phyloP scores from a whole-genome alignment of 2,329 filamentous ascomycete genomes.

The Claviceps purpurea region DNA sequence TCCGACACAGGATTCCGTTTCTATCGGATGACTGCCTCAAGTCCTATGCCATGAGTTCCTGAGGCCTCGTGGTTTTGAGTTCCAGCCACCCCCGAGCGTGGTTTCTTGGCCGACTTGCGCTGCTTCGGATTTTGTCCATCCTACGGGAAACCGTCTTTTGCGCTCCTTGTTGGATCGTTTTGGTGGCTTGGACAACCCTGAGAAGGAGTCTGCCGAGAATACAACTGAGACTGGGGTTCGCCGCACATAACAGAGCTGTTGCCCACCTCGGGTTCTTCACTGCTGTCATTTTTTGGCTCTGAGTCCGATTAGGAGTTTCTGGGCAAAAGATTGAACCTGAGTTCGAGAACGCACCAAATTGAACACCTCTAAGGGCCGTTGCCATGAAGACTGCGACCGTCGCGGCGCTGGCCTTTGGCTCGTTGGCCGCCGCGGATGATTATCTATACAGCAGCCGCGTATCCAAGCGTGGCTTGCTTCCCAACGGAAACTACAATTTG shows the following conservation, averaged over 20 bases:
- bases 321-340: background rate
- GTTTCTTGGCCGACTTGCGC: background rate
- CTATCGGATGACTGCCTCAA: too few species aligned
- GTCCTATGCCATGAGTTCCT: too few species aligned
- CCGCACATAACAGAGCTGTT: background rate
- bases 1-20: too few species aligned
- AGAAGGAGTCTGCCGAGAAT: background rate
- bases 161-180: background rate
- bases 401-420: constrained; percentile 2
- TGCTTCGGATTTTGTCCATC: background rate
- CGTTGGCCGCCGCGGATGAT: constrained; percentile 5
- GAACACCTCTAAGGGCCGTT: background rate
- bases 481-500: constrained; percentile 5
- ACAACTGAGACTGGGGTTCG: background rate
- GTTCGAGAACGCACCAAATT: background rate
- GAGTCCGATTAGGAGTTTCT: too few species aligned
- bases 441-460: constrained; percentile 5
- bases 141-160: background rate
- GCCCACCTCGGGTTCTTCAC: background rate
- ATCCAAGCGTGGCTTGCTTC: constrained; percentile 4
- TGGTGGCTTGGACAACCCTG: background rate
- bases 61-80: too few species aligned
- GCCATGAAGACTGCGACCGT: constrained; percentile 1
- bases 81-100: too few species aligned
- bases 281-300: background rate